Evolutionary conservation across 2,329 filamentous ascomycete genomes (phyloP), one percentile per base, ranked within the genome.

Genomic region (Fusarium sp.): DNA sequence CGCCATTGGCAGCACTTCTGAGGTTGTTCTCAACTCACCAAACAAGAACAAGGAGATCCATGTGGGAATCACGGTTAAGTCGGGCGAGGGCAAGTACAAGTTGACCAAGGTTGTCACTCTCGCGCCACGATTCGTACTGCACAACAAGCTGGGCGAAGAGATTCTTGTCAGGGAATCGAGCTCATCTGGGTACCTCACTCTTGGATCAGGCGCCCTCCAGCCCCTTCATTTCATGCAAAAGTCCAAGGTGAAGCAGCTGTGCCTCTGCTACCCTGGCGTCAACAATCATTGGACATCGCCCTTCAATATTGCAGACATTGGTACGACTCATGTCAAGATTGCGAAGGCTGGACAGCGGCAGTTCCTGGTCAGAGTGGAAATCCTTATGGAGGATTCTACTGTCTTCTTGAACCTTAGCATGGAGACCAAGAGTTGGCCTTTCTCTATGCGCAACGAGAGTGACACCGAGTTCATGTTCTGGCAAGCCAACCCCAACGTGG

Each of bases 271-370:
- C 81, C 94, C 95, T 1, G 96, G 96, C 0, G 90, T 98, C 53
- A 97, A 97, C 83, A 98, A 98, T 79, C 94, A 96, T 76, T 99
- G 96, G 96, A 97, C 96, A 0, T 96, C 96, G 14, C 95, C 96
- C 0, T 98, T 99, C 86, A 98, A 97, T 80, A 98, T 99, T 78
- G 95, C 95, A 0, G 96, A 98, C 79, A 88, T 98, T 49, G 96
- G 96, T 22, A 97, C 93, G 16, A 92, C 94, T 1, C 94, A 99
- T 80, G 90, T 99, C 82, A 99, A 99, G 84, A 89, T 99, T 67
- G 94, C 96, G 22, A 97, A 95, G 83, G 91, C 93, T 46, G 94
- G 95, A 16, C 94, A 98, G 82, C 91, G 95, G 42, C 97, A 99
- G 81, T 92, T 92, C 72, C 89, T 99, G 11, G 90, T 98, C 56